Percentiles rank a stretch among this genome's conserved stretches.
phyloP scores from a whole-genome alignment of 2,329 filamentous ascomycete genomes.

The Apiospora saccharicola region DNA sequence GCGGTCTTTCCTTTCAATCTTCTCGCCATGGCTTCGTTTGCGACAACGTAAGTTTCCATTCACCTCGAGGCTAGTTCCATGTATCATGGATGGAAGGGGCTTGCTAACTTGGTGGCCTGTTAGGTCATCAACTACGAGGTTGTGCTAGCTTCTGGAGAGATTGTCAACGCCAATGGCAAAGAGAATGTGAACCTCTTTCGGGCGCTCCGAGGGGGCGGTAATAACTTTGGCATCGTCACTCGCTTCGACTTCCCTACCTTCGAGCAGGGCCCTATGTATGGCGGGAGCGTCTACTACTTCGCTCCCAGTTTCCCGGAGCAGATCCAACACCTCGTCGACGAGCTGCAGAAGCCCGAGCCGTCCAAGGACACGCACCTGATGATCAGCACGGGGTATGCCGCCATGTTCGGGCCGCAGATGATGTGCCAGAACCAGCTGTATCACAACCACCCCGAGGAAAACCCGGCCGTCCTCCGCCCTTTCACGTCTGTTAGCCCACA shows the following conservation, averaged over 20 bases:
- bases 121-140: constrained; percentile 25
- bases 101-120: neutral
- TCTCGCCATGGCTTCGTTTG: neutral
- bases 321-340: constrained; percentile 24
- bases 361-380: constrained; percentile 30
- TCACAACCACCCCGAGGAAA: constrained; percentile 29
- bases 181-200: constrained; percentile 30
- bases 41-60: neutral
- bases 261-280: constrained; percentile 29
- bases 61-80: neutral
- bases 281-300: constrained; percentile 23
- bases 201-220: constrained; percentile 32
- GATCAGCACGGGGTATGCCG: constrained; percentile 24
- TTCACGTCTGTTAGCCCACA: constrained; percentile 3
- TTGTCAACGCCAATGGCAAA: constrained; percentile 28
- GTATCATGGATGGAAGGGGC: neutral
- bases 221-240: constrained; percentile 33
- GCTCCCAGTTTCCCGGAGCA: constrained; percentile 11
- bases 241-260: constrained; percentile 28
- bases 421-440: constrained; percentile 25
- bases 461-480: constrained; percentile 22
- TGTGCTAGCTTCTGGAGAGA: constrained; percentile 28
- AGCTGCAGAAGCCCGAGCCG: constrained; percentile 26
- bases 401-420: constrained; percentile 23
- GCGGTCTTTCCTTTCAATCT: neutral